These are phyloP conservation scores for Kodamaea sp. DNA, from an alignment of 1,139 yeast genomes.

Conservation along the genomic window DNA sequence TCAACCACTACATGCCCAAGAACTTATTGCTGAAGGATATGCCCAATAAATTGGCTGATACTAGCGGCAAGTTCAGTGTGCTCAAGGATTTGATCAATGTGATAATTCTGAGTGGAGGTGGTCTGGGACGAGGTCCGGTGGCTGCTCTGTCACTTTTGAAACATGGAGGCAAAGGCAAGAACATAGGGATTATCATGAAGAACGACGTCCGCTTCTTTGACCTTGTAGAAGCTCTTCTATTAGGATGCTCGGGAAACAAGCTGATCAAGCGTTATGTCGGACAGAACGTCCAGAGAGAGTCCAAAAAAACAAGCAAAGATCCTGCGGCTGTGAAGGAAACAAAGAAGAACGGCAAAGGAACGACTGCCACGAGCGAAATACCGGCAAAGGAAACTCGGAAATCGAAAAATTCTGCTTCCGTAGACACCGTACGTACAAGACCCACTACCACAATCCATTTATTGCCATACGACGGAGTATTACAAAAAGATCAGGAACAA, in stretches of 20 bases:
- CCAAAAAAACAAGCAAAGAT: conserved; percentile 24
- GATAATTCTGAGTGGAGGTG: conserved; percentile 32
- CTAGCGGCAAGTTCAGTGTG: conserved; percentile 83
- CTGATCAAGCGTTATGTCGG: conserved; percentile 68
- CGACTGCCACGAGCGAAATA: conserved; percentile 1
- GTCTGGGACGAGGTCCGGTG: background rate
- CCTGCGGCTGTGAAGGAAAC: conserved; percentile 10
- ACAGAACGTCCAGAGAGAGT: conserved; percentile 45
- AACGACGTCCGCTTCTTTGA: conserved; percentile 57
- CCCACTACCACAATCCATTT: conserved; percentile 36
- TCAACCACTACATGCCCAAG: conserved; percentile 85
- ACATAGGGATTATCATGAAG: conserved; percentile 40
- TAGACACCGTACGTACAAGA: too few relatives aligned
- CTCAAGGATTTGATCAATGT: conserved; percentile 59
- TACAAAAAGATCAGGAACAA: conserved; percentile 29
- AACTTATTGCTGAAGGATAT: conserved; percentile 75
- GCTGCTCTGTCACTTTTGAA: conserved; percentile 17
- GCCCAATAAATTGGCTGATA: conserved; percentile 71
- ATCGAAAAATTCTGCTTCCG: conserved; percentile 10
- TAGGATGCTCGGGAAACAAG: conserved; percentile 64
- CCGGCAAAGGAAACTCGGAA: conserved; percentile 12
- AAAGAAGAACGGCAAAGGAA: conserved; percentile 11
- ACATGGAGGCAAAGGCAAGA: conserved; percentile 42
- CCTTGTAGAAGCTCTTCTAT: conserved; percentile 70
- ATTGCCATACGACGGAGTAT: conserved; percentile 45